These are phyloP conservation scores for Penicillium tannophilum DNA, from an alignment of 495 filamentous ascomycete species.

Conservation along the genomic window DNA sequence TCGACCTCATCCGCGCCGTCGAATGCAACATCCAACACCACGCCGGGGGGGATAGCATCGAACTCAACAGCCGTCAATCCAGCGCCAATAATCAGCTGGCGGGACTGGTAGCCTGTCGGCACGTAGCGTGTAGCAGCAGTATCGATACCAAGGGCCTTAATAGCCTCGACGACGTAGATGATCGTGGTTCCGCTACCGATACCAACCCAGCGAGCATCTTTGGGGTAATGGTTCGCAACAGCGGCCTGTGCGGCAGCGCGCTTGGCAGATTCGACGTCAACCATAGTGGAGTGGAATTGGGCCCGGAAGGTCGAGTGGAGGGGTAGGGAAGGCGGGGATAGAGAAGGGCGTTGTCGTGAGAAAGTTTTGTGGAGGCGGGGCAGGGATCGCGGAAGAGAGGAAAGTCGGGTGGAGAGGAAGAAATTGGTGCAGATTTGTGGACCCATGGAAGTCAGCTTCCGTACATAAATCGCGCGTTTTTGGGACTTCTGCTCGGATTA, in stretches of 20 bases:
- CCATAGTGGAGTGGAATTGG: conserved; percentile 40
- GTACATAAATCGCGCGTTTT: conserved; percentile 5
- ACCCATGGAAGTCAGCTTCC: not conserved
- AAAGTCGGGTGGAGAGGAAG: conserved; percentile 6
- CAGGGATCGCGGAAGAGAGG: conserved; percentile 13
- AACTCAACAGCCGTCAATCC: conserved; percentile 78
- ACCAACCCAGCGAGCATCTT: conserved; percentile 73
- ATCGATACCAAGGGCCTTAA: conserved; percentile 66
- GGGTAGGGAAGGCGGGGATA: conserved; percentile 11
- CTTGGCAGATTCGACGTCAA: conserved; percentile 77
- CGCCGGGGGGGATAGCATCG: conserved; percentile 63
- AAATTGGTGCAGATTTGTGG: conserved; percentile 14
- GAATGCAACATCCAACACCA: conserved; percentile 77
- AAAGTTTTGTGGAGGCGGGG: conserved; percentile 14
- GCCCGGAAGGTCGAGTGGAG: conserved; percentile 1
- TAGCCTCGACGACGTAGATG: conserved; percentile 93
- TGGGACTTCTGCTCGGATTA: not conserved
- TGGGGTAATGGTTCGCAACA: conserved; percentile 80
- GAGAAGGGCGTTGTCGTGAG: conserved; percentile 15
- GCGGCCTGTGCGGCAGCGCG: conserved; percentile 79
- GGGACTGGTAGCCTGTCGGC: conserved; percentile 89
- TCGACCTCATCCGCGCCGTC: conserved; percentile 98
- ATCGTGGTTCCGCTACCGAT: conserved; percentile 95
- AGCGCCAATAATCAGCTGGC: conserved; percentile 75
- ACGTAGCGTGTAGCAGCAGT: conserved; percentile 74